These are phyloP conservation scores for Polytrichum formosum DNA, from an alignment of 225 moss, liverwort and hornwort species.

Conservation along the genomic window DNA sequence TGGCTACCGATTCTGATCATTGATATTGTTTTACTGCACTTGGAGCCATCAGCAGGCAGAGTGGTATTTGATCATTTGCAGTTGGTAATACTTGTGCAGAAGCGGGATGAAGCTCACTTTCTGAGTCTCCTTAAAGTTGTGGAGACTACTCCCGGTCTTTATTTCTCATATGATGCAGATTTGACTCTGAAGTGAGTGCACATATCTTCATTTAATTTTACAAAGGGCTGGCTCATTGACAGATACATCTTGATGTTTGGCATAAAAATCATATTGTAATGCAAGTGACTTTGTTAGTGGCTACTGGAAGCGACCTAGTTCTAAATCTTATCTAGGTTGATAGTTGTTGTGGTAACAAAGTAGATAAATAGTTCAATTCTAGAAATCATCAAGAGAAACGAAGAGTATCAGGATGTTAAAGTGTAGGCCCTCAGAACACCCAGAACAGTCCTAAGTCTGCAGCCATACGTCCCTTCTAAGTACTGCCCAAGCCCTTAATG, in stretches of 20 bases:
- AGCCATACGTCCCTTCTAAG: not conserved
- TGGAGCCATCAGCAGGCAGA: not conserved
- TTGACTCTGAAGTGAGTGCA: conserved; percentile 64
- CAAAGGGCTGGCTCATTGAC: too few species aligned
- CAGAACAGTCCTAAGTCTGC: not conserved
- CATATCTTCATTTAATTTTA: not conserved
- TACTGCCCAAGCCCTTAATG: too few species aligned
- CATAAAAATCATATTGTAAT: too few species aligned
- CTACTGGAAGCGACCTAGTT: not conserved
- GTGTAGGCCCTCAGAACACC: not conserved
- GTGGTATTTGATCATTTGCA: not conserved
- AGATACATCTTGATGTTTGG: too few species aligned
- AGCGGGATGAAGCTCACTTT: conserved; percentile 72
- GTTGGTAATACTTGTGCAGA: conserved; percentile 24
- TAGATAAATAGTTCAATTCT: not conserved
- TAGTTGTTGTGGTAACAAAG: not conserved
- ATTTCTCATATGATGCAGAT: conserved; percentile 69
- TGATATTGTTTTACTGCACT: not conserved
- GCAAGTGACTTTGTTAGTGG: too few species aligned
- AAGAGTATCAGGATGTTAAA: not conserved
- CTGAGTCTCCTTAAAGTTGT: conserved; percentile 50
- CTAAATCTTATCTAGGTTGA: not conserved
- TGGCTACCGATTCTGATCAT: too few species aligned
- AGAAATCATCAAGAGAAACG: too few species aligned
- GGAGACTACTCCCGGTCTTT: conserved; percentile 65